Evolutionary conservation across 305 asterid species (phyloP).

Genomic region (Vinca major): DNA sequence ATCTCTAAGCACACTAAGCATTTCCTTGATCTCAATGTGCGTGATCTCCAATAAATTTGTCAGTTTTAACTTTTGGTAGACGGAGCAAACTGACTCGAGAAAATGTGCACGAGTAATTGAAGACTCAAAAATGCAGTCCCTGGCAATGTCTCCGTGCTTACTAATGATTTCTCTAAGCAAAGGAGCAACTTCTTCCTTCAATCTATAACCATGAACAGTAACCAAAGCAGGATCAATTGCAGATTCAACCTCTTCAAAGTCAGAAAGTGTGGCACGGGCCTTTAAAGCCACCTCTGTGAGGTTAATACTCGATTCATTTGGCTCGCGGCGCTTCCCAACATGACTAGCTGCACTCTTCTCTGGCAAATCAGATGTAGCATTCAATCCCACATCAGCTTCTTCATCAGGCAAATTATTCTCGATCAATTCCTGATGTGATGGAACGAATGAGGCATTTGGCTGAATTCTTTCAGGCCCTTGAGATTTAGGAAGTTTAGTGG

Average conservation of each 20-base stretch:
- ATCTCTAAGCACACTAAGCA: constrained; percentile 16
- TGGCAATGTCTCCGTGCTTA: constrained; percentile 27
- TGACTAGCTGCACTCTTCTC: neutral
- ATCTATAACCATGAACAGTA: constrained; percentile 17
- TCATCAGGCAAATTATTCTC: neutral
- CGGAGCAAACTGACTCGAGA: constrained; percentile 22
- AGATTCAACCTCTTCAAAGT: constrained; percentile 19
- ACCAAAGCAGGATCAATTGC: neutral
- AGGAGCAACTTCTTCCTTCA: constrained; percentile 22
- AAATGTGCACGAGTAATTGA: constrained; percentile 11
- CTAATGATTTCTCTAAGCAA: constrained; percentile 19
- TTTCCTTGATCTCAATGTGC: constrained; percentile 13
- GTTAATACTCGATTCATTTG: constrained; percentile 4
- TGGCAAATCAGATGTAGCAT: neutral
- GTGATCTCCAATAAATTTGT: constrained; percentile 18
- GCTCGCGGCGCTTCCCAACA: neutral
- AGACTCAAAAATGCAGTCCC: constrained; percentile 14
- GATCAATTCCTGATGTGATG: neutral
- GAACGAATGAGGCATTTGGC: neutral
- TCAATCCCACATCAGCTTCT: neutral
- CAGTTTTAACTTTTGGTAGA: constrained; percentile 18
- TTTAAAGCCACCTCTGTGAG: constrained; percentile 9
- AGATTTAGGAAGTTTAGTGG: neutral
- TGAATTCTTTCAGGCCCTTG: no score
- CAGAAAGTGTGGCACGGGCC: constrained; percentile 1